Evolutionary conservation across 2,329 filamentous ascomycete genomes (phyloP), one percentile per base, ranked within the genome.

Genomic region (Botrytis sinoallii): DNA sequence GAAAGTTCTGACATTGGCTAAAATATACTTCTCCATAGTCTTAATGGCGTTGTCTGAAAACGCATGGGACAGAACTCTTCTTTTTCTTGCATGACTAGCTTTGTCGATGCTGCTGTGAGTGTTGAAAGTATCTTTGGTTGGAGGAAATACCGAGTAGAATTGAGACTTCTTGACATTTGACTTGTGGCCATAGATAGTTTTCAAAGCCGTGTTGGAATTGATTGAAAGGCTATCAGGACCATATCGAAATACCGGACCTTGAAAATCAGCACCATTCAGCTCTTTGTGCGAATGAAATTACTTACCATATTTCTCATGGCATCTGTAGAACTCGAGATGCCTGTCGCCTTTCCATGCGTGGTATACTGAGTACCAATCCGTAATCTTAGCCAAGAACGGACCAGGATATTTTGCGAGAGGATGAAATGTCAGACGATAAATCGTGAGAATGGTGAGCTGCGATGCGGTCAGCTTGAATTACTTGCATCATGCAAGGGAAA

Each of bases 191-290:
- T 91, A 90, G 75, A 92, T 91, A 29, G 89, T 87, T 80, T 89
- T 89, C 74, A 93, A 84, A 0, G 92, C 91, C 12, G 87, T 86
- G 75, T 87, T 88, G 72, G 89, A 91, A 85, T 96, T 95, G 84
- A 97, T 89, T 1, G 91, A 93, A 60, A 97, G 84, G 75, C 88
- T 89, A 82, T 94, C 93, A 63, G 93, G 93, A 0, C 92, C 92
- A 77, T 92, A 93, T 42, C 93, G 92, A 32, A 95, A 91, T 66
- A 89, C 82, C 22, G 85, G 83, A 77, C 89, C 88, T 89, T 78
- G 7, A n/a, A 18, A 40, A 73, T 70, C 67, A 75, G 76, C 64
- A 42, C 32, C n/a, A 18, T 42, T 12, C 35, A 44, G 14, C 22
- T 42, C 38, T 18, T 2, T 14, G 3, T 25, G 3, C 18, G 6